Evolutionary conservation across 345 rosid species (phyloP), one percentile per base, ranked within the genome.

Genomic region (Clarkia xantiana): DNA sequence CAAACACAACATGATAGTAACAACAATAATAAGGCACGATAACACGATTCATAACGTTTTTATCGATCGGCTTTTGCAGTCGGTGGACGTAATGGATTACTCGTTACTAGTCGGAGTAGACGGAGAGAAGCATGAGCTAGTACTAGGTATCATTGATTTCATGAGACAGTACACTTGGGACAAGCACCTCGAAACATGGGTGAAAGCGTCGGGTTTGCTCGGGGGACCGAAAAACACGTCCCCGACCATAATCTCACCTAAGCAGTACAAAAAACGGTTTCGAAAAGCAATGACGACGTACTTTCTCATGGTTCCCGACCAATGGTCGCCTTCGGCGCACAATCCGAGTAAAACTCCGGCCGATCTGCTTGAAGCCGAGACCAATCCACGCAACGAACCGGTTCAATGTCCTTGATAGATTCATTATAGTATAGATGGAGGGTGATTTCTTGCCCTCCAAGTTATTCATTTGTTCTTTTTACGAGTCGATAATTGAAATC

Each of bases 91-190:
- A 63, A 90, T 82, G 97, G 97, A 90, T 66, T 90, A 86, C 71
- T 90, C 94, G 2, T 69, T 90, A 56, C 67, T 86, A 63, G 95
- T 90, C 29, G 97, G 97, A 38, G 79, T 90, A 69, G 97, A 90
- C 42, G 79, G 81, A 67, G 88, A 79, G 75, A 86, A 80, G 18
- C 79, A 79, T 29, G 91, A 90, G 61, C 57, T 90, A 49, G 88
- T 82, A 17, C 71, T 90, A 9, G 95, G 97, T 62, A 86, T 90
- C 55, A 90, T 90, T 48, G 97, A 86, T 64, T 90, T 76, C 77
- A 71, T 90, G 81, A 79, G 97, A 62, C 97, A 86, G 64, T 90
- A 90, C 62, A 90, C 97, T 1, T 90, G 94, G 97, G 97, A 90
- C 71, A 90, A 90, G 67, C 94, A 81, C 69, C 73, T 90, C 40